phyloP scores from a whole-genome alignment of 2,329 filamentous ascomycete genomes.

The Epicoccum nigrum region DNA sequence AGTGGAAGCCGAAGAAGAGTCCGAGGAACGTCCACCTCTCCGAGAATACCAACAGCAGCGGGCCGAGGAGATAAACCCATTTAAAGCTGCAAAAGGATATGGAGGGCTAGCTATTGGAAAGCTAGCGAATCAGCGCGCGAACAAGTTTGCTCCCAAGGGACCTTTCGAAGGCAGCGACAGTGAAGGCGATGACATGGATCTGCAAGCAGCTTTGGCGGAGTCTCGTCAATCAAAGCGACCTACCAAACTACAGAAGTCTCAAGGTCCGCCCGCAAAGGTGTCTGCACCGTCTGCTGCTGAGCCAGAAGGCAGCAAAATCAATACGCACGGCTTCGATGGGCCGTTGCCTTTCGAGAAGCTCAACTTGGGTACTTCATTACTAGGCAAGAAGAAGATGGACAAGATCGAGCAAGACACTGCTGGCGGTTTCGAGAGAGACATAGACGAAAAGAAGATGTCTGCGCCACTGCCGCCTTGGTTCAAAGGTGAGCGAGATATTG shows the following conservation, averaged over 20 bases:
- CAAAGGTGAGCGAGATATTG: slow-evolving; percentile 57
- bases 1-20: slow-evolving; percentile 59
- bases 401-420: slow-evolving; percentile 60
- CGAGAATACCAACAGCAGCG: slow-evolving; percentile 56
- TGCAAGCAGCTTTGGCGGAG: slow-evolving; percentile 76
- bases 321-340: slow-evolving; percentile 71
- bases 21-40: slow-evolving; percentile 51
- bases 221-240: slow-evolving; percentile 62
- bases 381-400: slow-evolving; percentile 60
- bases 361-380: slow-evolving; percentile 69
- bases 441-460: slow-evolving; percentile 51
- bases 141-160: slow-evolving; percentile 52
- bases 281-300: slow-evolving; percentile 26
- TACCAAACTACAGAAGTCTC: slow-evolving; percentile 40
- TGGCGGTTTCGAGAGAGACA: slow-evolving; percentile 69
- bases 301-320: slow-evolving; percentile 38
- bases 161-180: slow-evolving; percentile 55
- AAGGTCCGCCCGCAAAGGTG: slow-evolving; percentile 28
- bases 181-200: slow-evolving; percentile 78
- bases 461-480: slow-evolving; percentile 81
- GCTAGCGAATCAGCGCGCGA: slow-evolving; percentile 75
- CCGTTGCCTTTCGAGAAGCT: slow-evolving; percentile 87
- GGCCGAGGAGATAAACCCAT: slow-evolving; percentile 51
- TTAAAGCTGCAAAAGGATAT: slow-evolving; percentile 50
- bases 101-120: slow-evolving; percentile 68